Evolutionary conservation across 2,329 filamentous ascomycete genomes (phyloP).

Genomic region (Nannizziopsis arthrosporioides): DNA sequence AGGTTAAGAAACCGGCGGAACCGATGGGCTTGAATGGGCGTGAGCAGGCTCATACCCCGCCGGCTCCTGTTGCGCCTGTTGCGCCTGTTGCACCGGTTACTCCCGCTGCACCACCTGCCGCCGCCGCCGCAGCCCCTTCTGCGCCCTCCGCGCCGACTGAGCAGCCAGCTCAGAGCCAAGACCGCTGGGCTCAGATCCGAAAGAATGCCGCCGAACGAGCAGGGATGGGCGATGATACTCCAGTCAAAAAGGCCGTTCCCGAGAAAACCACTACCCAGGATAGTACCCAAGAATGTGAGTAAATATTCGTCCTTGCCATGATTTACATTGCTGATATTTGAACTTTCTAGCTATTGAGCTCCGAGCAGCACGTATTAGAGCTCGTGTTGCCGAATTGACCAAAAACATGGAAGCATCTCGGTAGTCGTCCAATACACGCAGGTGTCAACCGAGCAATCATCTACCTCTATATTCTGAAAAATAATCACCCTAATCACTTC

Average conservation of each 20-base stretch:
- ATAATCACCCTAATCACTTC: not conserved
- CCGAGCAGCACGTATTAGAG: constrained; percentile 93
- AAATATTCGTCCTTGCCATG: not conserved
- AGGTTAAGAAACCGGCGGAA: constrained; percentile 12
- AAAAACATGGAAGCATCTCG: constrained; percentile 57
- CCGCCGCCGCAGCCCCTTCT: constrained; percentile 2
- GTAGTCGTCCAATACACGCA: not conserved
- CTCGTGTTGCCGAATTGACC: constrained; percentile 86
- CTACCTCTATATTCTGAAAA: not conserved
- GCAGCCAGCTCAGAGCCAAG: constrained; percentile 40
- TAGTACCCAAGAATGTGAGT: constrained; percentile 89
- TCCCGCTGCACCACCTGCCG: not conserved
- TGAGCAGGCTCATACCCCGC: not conserved
- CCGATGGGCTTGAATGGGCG: not conserved
- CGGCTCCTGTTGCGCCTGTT: not conserved
- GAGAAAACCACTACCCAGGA: constrained; percentile 65
- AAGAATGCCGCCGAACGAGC: constrained; percentile 85
- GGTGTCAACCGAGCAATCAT: not conserved
- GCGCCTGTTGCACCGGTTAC: not conserved
- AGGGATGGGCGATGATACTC: constrained; percentile 52
- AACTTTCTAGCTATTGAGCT: constrained; percentile 73
- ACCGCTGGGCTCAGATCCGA: constrained; percentile 91
- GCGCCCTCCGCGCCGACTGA: not conserved
- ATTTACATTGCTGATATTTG: not conserved
- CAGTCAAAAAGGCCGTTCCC: constrained; percentile 39